Conservation (phyloP, 2,329 filamentous ascomycete species). For the Fusarium sp. region DNA sequence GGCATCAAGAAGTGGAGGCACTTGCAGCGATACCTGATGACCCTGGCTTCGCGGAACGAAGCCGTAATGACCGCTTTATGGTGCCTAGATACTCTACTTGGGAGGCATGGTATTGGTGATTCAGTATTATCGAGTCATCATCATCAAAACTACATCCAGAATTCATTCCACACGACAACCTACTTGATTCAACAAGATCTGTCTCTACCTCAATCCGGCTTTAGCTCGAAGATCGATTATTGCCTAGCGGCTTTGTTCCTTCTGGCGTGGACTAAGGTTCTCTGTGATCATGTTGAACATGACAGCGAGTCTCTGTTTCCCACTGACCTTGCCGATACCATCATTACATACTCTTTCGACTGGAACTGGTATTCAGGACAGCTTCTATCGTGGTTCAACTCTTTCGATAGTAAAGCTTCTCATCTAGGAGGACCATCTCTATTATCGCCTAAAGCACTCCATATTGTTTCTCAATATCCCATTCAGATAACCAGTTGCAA, state of each 20-base stretch:
- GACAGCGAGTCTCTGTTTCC: background rate
- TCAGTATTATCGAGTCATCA: fast-evolving
- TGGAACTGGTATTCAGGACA: slow-evolving; percentile 13
- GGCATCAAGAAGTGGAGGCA: slow-evolving; percentile 9
- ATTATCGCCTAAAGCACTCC: background rate
- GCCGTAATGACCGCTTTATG: background rate
- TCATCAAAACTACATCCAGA: background rate
- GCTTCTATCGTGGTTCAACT: slow-evolving; percentile 14
- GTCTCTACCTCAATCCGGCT: fast-evolving
- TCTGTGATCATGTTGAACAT: background rate
- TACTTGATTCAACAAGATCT: background rate
- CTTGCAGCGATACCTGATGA: background rate
- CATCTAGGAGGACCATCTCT: background rate
- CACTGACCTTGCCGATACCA: background rate
- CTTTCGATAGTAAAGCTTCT: background rate
- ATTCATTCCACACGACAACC: background rate
- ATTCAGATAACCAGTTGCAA: slow-evolving; percentile 9
- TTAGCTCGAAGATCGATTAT: background rate
- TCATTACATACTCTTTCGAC: background rate
- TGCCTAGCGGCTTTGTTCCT: slow-evolving; percentile 1
- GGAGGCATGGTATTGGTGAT: background rate
- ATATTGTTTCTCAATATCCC: slow-evolving; percentile 1
- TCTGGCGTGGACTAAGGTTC: background rate
- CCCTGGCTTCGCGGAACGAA: background rate
- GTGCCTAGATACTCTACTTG: background rate